These are phyloP conservation scores for Elaeis guineensis DNA, from an alignment of 176 grass and related monocot species.

Conservation along the genomic window DNA sequence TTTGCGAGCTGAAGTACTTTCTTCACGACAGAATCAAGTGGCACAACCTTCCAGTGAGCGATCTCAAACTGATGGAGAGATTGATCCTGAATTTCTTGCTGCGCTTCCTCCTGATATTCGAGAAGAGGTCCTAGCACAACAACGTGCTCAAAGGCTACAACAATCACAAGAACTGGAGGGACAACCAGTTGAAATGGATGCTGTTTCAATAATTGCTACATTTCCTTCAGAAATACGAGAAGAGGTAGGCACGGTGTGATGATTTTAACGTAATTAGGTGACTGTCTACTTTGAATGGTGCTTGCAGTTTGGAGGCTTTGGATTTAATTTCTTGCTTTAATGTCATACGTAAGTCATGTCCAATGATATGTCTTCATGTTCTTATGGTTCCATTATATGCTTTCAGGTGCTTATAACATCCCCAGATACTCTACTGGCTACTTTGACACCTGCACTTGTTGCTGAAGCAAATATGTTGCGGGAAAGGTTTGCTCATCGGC, in stretches of 20 bases:
- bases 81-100: constrained; percentile 99
- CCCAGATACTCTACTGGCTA: constrained; percentile 91
- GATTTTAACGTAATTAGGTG: not conserved
- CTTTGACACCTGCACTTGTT: constrained; percentile 86
- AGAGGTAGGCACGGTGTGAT: constrained; percentile 41
- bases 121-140: constrained; percentile 90
- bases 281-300: not conserved
- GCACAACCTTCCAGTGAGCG: constrained; percentile 63
- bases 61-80: constrained; percentile 69
- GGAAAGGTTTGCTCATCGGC: constrained; percentile 95
- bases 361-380: too few relatives aligned
- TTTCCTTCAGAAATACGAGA: constrained; percentile 95
- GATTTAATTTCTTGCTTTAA: too few relatives aligned
- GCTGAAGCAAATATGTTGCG: constrained; percentile 96
- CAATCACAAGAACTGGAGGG: constrained; percentile 90
- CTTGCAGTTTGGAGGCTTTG: too few relatives aligned
- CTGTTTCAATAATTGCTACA: constrained; percentile 97
- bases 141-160: constrained; percentile 77
- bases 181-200: constrained; percentile 96
- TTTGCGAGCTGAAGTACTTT: constrained; percentile 86
- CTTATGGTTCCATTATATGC: too few relatives aligned
- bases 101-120: constrained; percentile 97
- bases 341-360: too few relatives aligned
- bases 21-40: constrained; percentile 91
- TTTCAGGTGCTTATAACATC: constrained; percentile 94